Evolutionary conservation across 139 green algal genomes (phyloP).

Genomic region (Micractinium conductrix): DNA sequence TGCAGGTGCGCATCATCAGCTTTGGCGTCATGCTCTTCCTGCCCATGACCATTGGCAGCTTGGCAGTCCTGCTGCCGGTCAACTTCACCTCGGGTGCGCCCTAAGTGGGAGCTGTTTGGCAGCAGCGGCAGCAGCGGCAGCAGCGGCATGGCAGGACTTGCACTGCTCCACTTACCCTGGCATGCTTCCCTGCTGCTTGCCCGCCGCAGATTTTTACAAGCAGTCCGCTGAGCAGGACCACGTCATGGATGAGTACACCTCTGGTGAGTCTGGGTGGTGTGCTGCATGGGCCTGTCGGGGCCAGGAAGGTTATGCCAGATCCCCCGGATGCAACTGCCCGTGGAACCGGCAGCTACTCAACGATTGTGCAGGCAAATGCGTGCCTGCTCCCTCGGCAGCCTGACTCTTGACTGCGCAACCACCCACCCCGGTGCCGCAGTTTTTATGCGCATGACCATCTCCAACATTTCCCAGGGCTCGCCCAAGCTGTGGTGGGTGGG

Average conservation of each 20-base stretch:
- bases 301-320: no score
- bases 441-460: conserved; percentile 54
- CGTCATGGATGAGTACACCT: conserved; percentile 31
- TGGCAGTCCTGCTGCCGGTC: conserved; percentile 43
- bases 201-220: conserved; percentile 17
- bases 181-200: neutral
- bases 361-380: no score
- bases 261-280: no score
- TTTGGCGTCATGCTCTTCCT: conserved; percentile 56
- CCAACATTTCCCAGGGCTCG: conserved; percentile 39
- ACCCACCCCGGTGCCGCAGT: no score
- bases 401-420: no score
- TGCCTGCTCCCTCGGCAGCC: no score
- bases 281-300: no score
- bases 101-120: conserved; percentile 35
- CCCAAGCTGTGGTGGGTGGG: conserved; percentile 33
- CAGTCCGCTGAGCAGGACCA: conserved; percentile 20
- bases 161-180: neutral
- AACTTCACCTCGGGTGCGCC: conserved; percentile 34
- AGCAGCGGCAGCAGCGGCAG: neutral
- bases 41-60: conserved; percentile 48
- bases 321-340: no score
- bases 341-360: no score
- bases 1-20: conserved; percentile 40
- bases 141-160: neutral